A percentile compares a stretch with the other conserved stretches of the same genome.
Conservation (phyloP, 139 green algal species). For the Chlamydomonas applanata region DNA sequence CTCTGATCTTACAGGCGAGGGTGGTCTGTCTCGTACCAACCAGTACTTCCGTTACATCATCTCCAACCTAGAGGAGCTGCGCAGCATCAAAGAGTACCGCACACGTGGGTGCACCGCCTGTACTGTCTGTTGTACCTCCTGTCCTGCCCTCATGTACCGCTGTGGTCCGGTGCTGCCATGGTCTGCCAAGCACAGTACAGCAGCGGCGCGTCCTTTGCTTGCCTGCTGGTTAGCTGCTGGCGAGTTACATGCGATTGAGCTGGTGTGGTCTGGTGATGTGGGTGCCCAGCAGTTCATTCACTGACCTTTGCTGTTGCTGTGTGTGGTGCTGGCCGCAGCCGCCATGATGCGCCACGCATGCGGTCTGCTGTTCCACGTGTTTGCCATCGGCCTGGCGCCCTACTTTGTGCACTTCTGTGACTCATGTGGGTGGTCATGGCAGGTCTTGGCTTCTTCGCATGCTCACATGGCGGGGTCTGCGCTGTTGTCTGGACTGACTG, state of each 20-base stretch:
- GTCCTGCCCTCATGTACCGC: no score
- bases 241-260: no score
- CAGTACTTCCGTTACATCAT: constrained; percentile 58
- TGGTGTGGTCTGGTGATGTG: no score
- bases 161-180: no score
- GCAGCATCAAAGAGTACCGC: constrained; percentile 36
- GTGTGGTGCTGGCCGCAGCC: no score
- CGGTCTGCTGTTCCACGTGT: constrained; percentile 45
- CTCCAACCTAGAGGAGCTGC: constrained; percentile 33
- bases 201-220: neutral
- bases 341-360: constrained; percentile 45
- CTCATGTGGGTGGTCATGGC: neutral
- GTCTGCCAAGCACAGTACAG: no score
- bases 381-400: constrained; percentile 40
- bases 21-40: constrained; percentile 43
- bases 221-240: neutral
- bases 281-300: no score
- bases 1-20: constrained; percentile 37
- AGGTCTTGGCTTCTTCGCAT: no score
- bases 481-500: no score
- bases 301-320: no score
- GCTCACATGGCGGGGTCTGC: no score
- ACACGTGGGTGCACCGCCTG: constrained; percentile 31
- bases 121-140: no score
- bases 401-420: constrained; percentile 53